phyloP scores from a whole-genome alignment of 2,329 filamentous ascomycete genomes.

The Berkeleyomyces rouxiae region DNA sequence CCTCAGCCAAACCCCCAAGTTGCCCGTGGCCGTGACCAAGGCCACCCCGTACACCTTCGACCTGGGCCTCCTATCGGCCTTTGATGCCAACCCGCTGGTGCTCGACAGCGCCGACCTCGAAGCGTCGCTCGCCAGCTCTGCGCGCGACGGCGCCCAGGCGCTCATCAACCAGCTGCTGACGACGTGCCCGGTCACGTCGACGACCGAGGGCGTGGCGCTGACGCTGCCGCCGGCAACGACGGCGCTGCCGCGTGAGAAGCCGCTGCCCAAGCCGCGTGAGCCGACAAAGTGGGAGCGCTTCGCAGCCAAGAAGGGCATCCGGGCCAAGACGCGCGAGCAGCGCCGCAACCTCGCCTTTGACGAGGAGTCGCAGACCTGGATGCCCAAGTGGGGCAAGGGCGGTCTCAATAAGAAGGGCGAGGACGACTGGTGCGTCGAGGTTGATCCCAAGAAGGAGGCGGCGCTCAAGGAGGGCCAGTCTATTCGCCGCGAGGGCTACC shows the following conservation, averaged over 20 bases:
- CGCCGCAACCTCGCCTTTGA: slow-evolving; percentile 64
- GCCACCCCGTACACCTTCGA: slow-evolving; percentile 87
- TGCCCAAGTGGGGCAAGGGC: slow-evolving; percentile 88
- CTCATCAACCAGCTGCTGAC: slow-evolving; percentile 90
- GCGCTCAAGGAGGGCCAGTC: slow-evolving; percentile 44
- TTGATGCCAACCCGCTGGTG: slow-evolving; percentile 70
- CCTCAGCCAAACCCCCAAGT: slow-evolving; percentile 28
- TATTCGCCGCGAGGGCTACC: slow-evolving; percentile 44
- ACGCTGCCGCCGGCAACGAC: slow-evolving; percentile 56
- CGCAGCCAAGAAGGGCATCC: slow-evolving; percentile 92
- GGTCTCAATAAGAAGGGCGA: slow-evolving; percentile 74
- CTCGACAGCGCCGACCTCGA: slow-evolving; percentile 41
- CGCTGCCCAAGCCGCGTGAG: slow-evolving; percentile 62
- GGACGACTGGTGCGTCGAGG: slow-evolving; percentile 80
- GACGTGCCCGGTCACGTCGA: slow-evolving; percentile 63
- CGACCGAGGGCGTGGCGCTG: slow-evolving; percentile 55
- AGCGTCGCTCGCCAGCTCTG: slow-evolving; percentile 50
- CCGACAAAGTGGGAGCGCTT: slow-evolving; percentile 94
- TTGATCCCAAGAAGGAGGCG: slow-evolving; percentile 59
- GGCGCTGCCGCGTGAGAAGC: slow-evolving; percentile 75
- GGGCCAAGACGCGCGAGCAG: slow-evolving; percentile 66
- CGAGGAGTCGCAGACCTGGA: slow-evolving; percentile 72
- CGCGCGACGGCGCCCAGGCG: slow-evolving; percentile 78
- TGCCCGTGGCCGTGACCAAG: slow-evolving; percentile 55
- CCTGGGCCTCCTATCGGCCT: slow-evolving; percentile 69